Evolutionary conservation across 1,284 basidiomycete genomes (phyloP), one percentile per base, ranked within the genome.

Genomic region (Puccinia coronata): DNA sequence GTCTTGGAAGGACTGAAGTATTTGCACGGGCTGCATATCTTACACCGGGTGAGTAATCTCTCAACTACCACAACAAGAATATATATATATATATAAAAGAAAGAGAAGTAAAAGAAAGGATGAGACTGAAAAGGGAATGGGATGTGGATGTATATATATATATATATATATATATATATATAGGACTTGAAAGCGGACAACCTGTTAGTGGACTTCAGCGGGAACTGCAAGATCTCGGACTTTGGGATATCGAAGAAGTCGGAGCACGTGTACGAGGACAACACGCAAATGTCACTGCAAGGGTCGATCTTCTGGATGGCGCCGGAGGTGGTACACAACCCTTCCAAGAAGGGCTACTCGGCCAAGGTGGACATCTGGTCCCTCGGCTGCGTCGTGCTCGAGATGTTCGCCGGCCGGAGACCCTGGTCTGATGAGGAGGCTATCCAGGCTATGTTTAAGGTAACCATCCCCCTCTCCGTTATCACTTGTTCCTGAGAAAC

Each of bases 281-380:
- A 90, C 81, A 92, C 90, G 1, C 93, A 93, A 71, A 88, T 88
- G 87, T 87, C 87, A 31, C 93, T 99, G 92, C 93, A 95, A 87
- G 97, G 97, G 25, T 96, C 94, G 23, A 92, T 98, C 69, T 99
- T 98, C 87, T 99, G 97, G 88, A 99, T 99, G 96, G 96, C 97
- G 9, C 97, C 96, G 0, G 96, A 99, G 87, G 94, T 99, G 53
- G 91, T 96, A 34, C 91, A 92, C 49, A 91, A 92, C 84, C 91
- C 80, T 0, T 34, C 92, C 84, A 92, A 92, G 49, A 86, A 87
- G 80, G 89, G 94, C 0, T 99, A 99, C 86, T 95, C 93, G 84
- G 94, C 92, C 84, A 99, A 99, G 87, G 92, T 98, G 51, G 97
- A 99, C 86, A 98, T 99, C 83, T 99, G 96, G 97, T 95, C 93